Conservation (phyloP, 257 asterid genomes). For the Solanum corneliomulleri region DNA sequence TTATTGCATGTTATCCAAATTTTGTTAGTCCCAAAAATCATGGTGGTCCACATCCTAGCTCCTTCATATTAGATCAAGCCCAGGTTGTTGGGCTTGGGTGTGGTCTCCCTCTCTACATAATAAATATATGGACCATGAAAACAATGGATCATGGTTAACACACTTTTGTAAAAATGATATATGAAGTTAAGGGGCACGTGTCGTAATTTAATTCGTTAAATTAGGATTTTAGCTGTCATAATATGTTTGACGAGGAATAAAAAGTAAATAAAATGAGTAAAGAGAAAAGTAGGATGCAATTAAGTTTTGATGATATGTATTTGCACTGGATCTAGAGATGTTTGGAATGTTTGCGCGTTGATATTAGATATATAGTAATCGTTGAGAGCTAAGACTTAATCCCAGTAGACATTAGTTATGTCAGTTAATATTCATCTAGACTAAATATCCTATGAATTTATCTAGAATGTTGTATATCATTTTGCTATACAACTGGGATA, state of each 20-base stretch:
- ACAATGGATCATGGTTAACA: background rate
- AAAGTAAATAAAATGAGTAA: background rate
- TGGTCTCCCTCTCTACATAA: background rate
- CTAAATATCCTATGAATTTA: too few species aligned
- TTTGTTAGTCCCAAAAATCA: background rate
- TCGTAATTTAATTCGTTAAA: background rate
- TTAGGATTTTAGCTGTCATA: background rate
- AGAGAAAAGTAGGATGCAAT: background rate
- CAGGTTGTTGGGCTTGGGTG: background rate
- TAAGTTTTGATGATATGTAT: background rate
- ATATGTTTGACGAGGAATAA: background rate
- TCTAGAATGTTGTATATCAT: too few species aligned
- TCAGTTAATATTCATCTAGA: background rate
- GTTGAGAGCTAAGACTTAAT: too few species aligned
- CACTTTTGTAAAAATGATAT: background rate
- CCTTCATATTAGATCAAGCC: background rate
- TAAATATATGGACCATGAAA: background rate
- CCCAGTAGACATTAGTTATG: too few species aligned
- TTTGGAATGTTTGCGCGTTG: background rate
- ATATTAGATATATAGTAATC: too few species aligned
- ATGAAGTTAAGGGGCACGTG: fast-evolving
- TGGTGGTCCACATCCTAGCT: background rate
- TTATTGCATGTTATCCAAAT: background rate
- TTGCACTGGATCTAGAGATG: background rate
- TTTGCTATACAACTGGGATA: background rate